A percentile compares a stretch with the other conserved stretches of the same genome.
These are phyloP conservation scores for Miamiensis avidus DNA, from an alignment of 169 alveolate species.

Conservation along the genomic window DNA sequence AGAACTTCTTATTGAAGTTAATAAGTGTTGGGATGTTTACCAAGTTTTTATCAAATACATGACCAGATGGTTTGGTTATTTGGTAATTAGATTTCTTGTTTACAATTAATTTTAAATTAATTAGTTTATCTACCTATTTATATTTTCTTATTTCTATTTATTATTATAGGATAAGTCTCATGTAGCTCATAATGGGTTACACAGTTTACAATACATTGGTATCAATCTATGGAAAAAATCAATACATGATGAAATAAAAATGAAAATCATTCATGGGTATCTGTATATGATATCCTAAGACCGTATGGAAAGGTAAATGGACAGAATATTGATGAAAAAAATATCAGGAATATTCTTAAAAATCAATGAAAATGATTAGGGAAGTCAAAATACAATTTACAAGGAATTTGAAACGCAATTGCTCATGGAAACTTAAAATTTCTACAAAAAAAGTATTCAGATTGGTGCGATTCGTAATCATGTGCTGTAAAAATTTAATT, in stretches of 20 bases:
- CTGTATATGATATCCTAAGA: slow-evolving; percentile 3
- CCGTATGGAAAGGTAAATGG: neutral
- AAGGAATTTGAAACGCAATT: slow-evolving; percentile 5
- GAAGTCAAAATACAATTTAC: neutral
- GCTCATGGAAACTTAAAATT: neutral
- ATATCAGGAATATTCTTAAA: slow-evolving; percentile 13
- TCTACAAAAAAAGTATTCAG: slow-evolving; percentile 7
- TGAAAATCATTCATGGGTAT: neutral
- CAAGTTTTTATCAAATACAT: slow-evolving; percentile 6
- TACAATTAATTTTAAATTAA: too few species aligned
- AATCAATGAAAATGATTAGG: slow-evolving; percentile 10
- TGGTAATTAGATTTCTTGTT: too few species aligned
- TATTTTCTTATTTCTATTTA: too few species aligned
- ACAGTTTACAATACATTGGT: slow-evolving; percentile 5
- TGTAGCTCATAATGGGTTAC: slow-evolving; percentile 2
- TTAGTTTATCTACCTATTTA: too few species aligned
- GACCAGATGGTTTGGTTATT: slow-evolving; percentile 23
- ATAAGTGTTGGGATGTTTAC: slow-evolving; percentile 10
- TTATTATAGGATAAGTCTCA: slow-evolving; percentile 11
- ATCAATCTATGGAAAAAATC: neutral
- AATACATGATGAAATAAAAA: neutral
- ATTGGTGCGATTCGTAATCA: slow-evolving; percentile 15
- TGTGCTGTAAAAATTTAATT: neutral
- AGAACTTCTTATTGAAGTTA: neutral
- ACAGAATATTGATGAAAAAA: neutral